Evolutionary conservation across 345 rosid species (phyloP).

Genomic region (Gossypium anomalum): DNA sequence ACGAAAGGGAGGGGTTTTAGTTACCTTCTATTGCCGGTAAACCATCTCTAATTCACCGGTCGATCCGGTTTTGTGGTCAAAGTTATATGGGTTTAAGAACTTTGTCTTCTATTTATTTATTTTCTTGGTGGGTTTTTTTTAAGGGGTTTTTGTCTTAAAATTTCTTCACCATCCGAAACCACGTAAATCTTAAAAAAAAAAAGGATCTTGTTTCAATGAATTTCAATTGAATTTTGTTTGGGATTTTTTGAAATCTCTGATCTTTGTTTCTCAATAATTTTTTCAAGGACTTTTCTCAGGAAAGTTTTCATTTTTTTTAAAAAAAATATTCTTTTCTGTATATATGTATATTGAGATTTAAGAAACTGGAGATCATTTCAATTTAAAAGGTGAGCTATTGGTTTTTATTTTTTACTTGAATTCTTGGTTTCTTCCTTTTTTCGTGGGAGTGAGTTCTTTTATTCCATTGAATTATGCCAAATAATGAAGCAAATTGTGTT

Average conservation of each 20-base stretch:
- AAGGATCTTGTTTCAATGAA: background rate
- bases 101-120: constrained; percentile 9
- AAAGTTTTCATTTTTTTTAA: background rate
- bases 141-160: constrained; percentile 35
- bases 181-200: background rate
- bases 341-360: constrained; percentile 2
- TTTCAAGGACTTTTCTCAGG: background rate
- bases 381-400: constrained; percentile 23
- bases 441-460: background rate
- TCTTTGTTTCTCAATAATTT: background rate
- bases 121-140: constrained; percentile 30
- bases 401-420: background rate
- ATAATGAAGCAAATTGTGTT: constrained; percentile 14
- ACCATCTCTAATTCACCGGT: constrained; percentile 18
- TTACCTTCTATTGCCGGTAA: constrained; percentile 39
- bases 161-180: constrained; percentile 23
- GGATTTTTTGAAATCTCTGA: constrained; percentile 1
- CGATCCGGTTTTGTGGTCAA: constrained; percentile 42
- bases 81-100: constrained; percentile 23
- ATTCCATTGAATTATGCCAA: constrained; percentile 9
- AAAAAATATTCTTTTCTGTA: background rate
- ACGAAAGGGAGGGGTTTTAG: constrained; percentile 20
- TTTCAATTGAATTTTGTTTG: constrained; percentile 15
- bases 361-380: constrained; percentile 12
- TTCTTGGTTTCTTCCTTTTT: constrained; percentile 2